Conservation (phyloP, 1,284 basidiomycete species). For the Naganishia sp. region DNA sequence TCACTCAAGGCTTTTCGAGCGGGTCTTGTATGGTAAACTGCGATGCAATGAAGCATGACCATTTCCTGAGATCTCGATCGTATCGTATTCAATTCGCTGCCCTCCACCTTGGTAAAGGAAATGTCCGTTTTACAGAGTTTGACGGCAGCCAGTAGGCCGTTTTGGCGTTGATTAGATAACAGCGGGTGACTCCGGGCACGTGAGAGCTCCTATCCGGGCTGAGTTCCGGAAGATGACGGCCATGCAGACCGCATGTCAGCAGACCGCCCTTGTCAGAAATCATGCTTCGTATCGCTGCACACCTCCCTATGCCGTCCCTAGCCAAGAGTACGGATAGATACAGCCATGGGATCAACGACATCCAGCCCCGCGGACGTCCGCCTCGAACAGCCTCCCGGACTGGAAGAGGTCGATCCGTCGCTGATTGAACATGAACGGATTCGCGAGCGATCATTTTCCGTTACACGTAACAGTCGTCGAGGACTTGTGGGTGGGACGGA, state of each 20-base stretch:
- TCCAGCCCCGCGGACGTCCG: not conserved
- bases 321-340: no score
- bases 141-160: not conserved
- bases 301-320: no score
- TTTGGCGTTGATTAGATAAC: conserved; percentile 2
- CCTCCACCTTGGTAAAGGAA: no score
- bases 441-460: not conserved
- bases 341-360: conserved; percentile 3
- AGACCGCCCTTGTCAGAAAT: not conserved
- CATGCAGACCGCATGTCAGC: not conserved
- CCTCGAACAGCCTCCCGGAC: conserved; percentile 20
- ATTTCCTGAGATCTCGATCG: not conserved
- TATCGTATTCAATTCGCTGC: no score
- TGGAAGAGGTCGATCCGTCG: conserved; percentile 23
- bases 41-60: no score
- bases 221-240: not conserved
- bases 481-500: not conserved
- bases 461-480: not conserved
- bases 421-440: conserved; percentile 20
- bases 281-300: no score
- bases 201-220: not conserved
- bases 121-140: not conserved
- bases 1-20: not conserved
- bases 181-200: not conserved
- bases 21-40: not conserved